These are phyloP conservation scores for Cunninghamia lanceolata DNA, from an alignment of 75 land plant genomes.

Conservation along the genomic window DNA sequence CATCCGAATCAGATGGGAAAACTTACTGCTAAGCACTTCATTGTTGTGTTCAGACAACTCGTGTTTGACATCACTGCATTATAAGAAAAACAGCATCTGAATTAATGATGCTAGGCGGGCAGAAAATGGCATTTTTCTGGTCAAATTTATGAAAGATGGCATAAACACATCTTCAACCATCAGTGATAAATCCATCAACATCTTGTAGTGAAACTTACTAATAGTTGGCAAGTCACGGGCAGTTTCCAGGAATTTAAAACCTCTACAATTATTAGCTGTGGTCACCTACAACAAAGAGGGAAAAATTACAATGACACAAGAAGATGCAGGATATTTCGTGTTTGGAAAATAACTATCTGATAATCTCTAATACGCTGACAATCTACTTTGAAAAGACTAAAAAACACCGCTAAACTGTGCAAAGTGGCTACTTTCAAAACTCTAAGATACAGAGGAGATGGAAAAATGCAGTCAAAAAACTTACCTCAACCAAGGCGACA, in stretches of 20 bases:
- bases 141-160: not conserved
- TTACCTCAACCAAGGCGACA: conserved; percentile 76
- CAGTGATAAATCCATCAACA: not conserved
- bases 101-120: not conserved
- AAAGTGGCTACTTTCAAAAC: not conserved
- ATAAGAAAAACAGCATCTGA: not conserved
- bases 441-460: not conserved
- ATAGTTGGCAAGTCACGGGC: conserved; percentile 61
- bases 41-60: conserved; percentile 57
- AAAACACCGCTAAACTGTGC: not conserved
- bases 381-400: not conserved
- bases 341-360: not conserved
- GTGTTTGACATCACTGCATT: conserved; percentile 61
- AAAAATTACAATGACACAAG: not conserved
- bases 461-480: not conserved
- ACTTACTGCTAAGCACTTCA: conserved; percentile 79
- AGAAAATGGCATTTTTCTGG: not conserved
- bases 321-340: not conserved
- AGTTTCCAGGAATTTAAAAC: conserved; percentile 55
- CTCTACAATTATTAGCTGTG: conserved; percentile 19
- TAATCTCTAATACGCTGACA: not conserved
- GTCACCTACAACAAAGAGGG: conserved; percentile 35
- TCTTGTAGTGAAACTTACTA: conserved; percentile 32
- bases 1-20: not conserved
- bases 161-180: conserved; percentile 2